These are phyloP conservation scores for Emericellopsis atlantica DNA, from an alignment of 2,329 filamentous ascomycete genomes.

Conservation along the genomic window DNA sequence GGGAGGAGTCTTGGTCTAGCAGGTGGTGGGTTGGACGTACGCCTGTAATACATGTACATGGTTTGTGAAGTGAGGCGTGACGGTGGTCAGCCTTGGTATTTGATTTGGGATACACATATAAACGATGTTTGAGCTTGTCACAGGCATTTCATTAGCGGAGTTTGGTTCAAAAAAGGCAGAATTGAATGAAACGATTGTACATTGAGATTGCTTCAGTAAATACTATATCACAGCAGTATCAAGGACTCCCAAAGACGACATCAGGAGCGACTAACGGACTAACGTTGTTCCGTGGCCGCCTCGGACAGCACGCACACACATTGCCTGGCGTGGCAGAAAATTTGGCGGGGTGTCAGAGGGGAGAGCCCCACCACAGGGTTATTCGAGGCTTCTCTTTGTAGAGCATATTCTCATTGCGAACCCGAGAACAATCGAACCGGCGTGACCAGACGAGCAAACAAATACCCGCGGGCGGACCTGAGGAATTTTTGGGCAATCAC, in stretches of 20 bases:
- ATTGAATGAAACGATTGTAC: not conserved
- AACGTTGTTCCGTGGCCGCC: no score
- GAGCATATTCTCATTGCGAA: conserved; percentile 3
- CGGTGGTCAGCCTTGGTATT: no score
- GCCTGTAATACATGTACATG: no score
- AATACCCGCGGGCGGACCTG: not conserved
- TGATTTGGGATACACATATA: not conserved
- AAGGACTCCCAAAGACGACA: no score
- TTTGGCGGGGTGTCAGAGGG: conserved; percentile 20
- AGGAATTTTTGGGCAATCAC: not conserved
- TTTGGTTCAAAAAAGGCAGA: not conserved
- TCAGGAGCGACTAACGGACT: no score
- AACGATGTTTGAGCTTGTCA: conserved; percentile 1
- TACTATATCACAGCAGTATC: no score
- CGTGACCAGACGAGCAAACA: not conserved
- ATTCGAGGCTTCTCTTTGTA: conserved; percentile 18
- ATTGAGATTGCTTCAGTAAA: not conserved
- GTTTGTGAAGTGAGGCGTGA: no score
- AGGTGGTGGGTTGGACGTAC: not conserved
- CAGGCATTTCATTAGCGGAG: not conserved
- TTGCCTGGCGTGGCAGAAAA: conserved; percentile 19
- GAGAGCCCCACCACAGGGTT: conserved; percentile 24
- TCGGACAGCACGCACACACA: conserved; percentile 24
- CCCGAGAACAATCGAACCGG: not conserved
- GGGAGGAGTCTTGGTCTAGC: conserved; percentile 2